A percentile compares a stretch with the other conserved stretches of the same genome.
Evolutionary conservation across 2,329 filamentous ascomycete genomes (phyloP).

Genomic region (Shiraia bambusicola): DNA sequence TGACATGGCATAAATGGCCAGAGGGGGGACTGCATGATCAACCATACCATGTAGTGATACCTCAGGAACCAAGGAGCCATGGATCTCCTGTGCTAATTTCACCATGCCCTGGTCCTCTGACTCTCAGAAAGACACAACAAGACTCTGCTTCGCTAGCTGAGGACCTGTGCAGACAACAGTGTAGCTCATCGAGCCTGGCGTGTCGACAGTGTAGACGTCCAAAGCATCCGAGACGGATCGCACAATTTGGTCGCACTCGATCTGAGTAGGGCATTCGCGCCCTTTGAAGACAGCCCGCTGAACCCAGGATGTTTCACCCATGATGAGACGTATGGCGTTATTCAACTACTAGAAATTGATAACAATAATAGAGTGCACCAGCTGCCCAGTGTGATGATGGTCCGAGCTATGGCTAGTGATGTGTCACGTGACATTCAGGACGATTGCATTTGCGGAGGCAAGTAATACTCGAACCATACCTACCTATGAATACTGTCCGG

Average conservation of each 20-base stretch:
- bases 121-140: slow-evolving; percentile 8
- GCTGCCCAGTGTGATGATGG: no score
- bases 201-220: slow-evolving; percentile 5
- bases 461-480: no score
- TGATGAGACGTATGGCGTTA: slow-evolving; percentile 3
- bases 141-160: slow-evolving; percentile 6
- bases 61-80: slow-evolving; percentile 5
- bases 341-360: slow-evolving; percentile 1
- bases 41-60: slow-evolving; percentile 5
- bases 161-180: slow-evolving; percentile 6
- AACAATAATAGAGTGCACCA: no score
- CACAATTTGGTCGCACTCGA: slow-evolving; percentile 8
- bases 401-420: no score
- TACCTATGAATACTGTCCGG: no score
- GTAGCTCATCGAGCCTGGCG: slow-evolving; percentile 8
- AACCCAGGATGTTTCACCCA: slow-evolving; percentile 4
- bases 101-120: slow-evolving; percentile 5
- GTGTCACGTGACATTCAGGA: no score
- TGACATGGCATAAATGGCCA: slow-evolving; percentile 7
- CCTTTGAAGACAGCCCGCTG: slow-evolving; percentile 5
- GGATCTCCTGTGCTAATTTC: slow-evolving; percentile 6
- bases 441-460: no score
- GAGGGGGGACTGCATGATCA: slow-evolving; percentile 2
- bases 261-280: slow-evolving; percentile 6
- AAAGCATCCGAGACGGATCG: slow-evolving; percentile 5